Evolutionary conservation across 169 alveolate genomes (phyloP).

Genomic region (Plasmodium inui): DNA sequence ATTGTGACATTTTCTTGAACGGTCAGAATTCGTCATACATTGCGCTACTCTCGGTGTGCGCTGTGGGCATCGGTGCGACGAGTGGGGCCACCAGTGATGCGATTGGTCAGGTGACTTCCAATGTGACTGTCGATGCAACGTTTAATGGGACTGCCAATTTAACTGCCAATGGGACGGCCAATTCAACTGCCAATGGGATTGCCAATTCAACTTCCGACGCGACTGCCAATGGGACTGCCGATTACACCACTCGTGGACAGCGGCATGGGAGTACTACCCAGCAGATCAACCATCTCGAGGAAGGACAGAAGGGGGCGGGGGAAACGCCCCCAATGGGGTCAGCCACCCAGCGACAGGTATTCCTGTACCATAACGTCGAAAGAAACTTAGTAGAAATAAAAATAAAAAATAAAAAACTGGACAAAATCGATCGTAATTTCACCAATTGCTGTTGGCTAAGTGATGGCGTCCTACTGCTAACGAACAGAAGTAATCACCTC

Average conservation of each 20-base stretch:
- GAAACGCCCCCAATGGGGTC: not conserved
- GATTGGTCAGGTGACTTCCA: not conserved
- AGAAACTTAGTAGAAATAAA: constrained; percentile 44
- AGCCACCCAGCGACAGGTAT: constrained; percentile 11
- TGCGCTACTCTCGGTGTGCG: constrained; percentile 24
- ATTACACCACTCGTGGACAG: not conserved
- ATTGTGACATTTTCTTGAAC: constrained; percentile 49
- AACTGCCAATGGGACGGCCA: not conserved
- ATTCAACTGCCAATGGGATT: not conserved
- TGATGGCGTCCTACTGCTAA: constrained; percentile 49
- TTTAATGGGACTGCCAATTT: too few relatives aligned
- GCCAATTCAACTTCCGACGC: not conserved
- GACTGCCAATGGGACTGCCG: too few relatives aligned
- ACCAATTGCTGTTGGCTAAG: constrained; percentile 61
- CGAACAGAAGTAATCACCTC: constrained; percentile 47
- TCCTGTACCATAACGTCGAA: constrained; percentile 50
- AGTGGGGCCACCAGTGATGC: not conserved
- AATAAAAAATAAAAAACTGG: constrained; percentile 64
- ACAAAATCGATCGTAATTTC: constrained; percentile 38
- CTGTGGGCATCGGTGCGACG: not conserved
- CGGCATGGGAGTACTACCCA: not conserved
- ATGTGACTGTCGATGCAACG: not conserved
- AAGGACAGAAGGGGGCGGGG: not conserved
- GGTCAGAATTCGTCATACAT: constrained; percentile 50
- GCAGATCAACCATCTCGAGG: not conserved